Evolutionary conservation across 1,284 basidiomycete species (phyloP).

Genomic region (Fomitopsis pinicola): DNA sequence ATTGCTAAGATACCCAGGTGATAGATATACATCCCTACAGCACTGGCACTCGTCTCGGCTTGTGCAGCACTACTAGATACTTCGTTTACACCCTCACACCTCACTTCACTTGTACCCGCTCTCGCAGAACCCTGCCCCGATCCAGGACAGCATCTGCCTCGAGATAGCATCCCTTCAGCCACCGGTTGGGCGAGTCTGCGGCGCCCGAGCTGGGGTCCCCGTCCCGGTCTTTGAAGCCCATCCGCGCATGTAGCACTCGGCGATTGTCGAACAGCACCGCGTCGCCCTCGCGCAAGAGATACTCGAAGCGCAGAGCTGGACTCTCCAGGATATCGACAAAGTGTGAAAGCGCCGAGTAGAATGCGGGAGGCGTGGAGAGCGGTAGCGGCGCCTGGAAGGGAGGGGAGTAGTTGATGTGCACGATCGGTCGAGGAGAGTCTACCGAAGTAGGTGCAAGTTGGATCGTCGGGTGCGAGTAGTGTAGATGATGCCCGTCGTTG

Average conservation of each 20-base stretch:
- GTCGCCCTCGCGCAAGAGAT: slow-evolving; percentile 80
- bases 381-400: slow-evolving; percentile 89
- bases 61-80: no score
- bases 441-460: slow-evolving; percentile 42
- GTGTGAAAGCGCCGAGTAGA: slow-evolving; percentile 62
- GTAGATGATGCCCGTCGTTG: slow-evolving; percentile 87
- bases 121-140: slow-evolving; percentile 32
- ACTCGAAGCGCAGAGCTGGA: slow-evolving; percentile 52
- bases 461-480: slow-evolving; percentile 77
- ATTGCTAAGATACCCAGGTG: no score
- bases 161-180: slow-evolving; percentile 87
- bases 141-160: slow-evolving; percentile 79
- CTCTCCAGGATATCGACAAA: slow-evolving; percentile 66
- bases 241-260: slow-evolving; percentile 86
- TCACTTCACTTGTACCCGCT: not conserved
- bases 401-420: slow-evolving; percentile 87
- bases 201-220: slow-evolving; percentile 16
- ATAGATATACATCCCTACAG: no score
- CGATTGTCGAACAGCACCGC: slow-evolving; percentile 92
- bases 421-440: slow-evolving; percentile 30
- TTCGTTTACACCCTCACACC: not conserved
- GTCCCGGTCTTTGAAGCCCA: slow-evolving; percentile 55
- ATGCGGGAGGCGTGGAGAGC: slow-evolving; percentile 43
- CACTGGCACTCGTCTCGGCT: no score
- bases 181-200: slow-evolving; percentile 56